Base-by-base conservation (phyloP, 352 stramenopile species). In the Globisporangium splendens region DNA sequence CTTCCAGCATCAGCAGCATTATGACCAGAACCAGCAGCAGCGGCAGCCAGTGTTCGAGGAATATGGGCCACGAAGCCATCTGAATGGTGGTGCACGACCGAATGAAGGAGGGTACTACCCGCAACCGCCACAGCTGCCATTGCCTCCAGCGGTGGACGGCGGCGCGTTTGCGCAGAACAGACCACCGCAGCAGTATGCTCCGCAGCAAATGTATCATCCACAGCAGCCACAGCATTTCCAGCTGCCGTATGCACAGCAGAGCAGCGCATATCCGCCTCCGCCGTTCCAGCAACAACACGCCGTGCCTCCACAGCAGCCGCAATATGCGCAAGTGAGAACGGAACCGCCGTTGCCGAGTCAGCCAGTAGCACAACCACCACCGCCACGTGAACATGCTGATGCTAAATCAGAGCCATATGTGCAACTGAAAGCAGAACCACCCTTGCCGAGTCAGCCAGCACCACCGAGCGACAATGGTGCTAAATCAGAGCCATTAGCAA, bases 201-300 rank as follows among this genome's bases (percentile, higher is more conserved):
- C 33, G n/a, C 54, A 62, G 41, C 50, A 59, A n/a, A 39, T 48
- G 54, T 68, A 68, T 24, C 53, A 54, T 14, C 54, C 44, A 20
- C 47, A 54, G 15, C 18, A 57, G 41, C 47, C 22, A 14, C 57
- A 60, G 14, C 56, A 69, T 21, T 42, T 54, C 5, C 28, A 35
- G 28, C 28, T 8, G 5, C 5, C 10, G 14, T 24, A 38, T 11
- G 15, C 38, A 46, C 20, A 46, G 54, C 43, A 33, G 28, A 35
- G 28, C 46, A 2, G 38, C 17, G 14, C 56, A 13, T 62, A 62
- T 44, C 1, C 38, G 39, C 46, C 14, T 20, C 35, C 28, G 39
- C 46, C 14, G 5, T 44, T 44, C 39, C 39, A 60, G 54, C 28
- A 54, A 12, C 48, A 54, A 8, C 28, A 35, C 28, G 28, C 5